Base-by-base conservation (phyloP, 1,284 basidiomycete genomes). In the Tetrapyrgos nigripes region DNA sequence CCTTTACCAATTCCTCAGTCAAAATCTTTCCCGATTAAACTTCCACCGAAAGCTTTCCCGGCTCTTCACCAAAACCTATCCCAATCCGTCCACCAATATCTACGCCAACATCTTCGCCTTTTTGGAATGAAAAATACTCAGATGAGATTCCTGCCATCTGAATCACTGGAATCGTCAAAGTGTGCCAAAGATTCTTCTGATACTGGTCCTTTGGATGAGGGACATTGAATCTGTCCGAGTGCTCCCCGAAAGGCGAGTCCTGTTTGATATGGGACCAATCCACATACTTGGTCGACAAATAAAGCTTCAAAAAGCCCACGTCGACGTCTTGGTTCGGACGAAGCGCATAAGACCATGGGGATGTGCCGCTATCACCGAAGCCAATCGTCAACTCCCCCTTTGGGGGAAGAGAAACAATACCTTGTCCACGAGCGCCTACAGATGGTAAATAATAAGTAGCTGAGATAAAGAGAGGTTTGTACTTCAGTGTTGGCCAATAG, bases 231-330 rank as follows among this genome's bases (percentile, higher is more conserved):
- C 43, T 4, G n/a, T n/a, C n/a, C n/a, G n/a, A n/a, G n/a, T 24
- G 19, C 31, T 33, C 31, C 31, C 35, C 19, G 56, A 61, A 58
- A 2, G 60, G 60, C 8, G 53, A 51, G 4, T 13, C 19, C 37
- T 62, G 61, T 9, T n/a, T 19, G 21, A 62, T 33, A 24, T 43
- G 28, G 9, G 50, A 53, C 3, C 26, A 58, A 46, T 62, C 58
- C 11, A 60, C 47, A 51, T 56, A 51, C 23, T 57, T n/a, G 9
- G 60, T 60, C 17, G 64, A 57, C 28, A 66, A 14, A 47, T 60
- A 64, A 10, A 64, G 14, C 44, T 64, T 64, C 27, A 66, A 31
- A 45, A 58, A 66, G 11, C 63, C 61, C 17, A 66, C 53, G 35
- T 64, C 63, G 24, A 63, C 35, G 28, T 56, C 50, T 50, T 66